These are phyloP conservation scores for Nothopassalora personata DNA, from an alignment of 2,329 filamentous ascomycete species.

Conservation along the genomic window DNA sequence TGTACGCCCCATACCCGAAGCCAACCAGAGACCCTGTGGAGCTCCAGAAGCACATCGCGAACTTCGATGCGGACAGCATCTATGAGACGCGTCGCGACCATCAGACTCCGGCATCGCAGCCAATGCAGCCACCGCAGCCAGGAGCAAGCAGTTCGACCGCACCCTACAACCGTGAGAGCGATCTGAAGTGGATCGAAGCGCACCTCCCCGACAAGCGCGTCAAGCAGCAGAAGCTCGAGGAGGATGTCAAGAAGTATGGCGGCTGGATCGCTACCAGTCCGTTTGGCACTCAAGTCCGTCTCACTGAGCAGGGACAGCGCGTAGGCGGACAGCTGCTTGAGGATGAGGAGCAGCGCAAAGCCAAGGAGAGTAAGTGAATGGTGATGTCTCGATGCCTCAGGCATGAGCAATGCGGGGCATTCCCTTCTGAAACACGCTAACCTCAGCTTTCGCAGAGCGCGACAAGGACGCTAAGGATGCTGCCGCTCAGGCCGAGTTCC, in stretches of 20 bases:
- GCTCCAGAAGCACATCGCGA: background rate
- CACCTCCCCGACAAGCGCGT: background rate
- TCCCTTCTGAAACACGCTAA: slow-evolving; percentile 37
- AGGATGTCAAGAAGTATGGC: slow-evolving; percentile 4
- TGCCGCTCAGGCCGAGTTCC: slow-evolving; percentile 28
- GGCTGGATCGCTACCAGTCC: slow-evolving; percentile 8
- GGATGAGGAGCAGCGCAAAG: slow-evolving; percentile 1
- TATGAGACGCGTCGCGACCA: background rate
- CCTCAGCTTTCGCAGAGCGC: slow-evolving; percentile 59
- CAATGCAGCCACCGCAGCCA: too few relatives aligned
- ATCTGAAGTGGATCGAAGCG: background rate
- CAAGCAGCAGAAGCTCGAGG: slow-evolving; percentile 1
- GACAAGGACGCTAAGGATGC: slow-evolving; percentile 58
- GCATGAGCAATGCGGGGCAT: background rate
- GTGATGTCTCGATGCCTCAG: background rate
- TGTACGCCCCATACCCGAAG: slow-evolving; percentile 3
- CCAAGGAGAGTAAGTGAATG: background rate
- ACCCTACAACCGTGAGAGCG: background rate
- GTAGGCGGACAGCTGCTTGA: slow-evolving; percentile 3
- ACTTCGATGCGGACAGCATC: background rate
- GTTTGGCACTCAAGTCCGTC: background rate
- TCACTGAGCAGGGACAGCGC: slow-evolving; percentile 10
- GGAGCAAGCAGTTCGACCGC: background rate
- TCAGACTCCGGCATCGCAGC: background rate
- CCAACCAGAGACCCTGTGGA: slow-evolving; percentile 5